phyloP scores from a whole-genome alignment of 23 red algal genomes.

The Chondrus crispus region DNA sequence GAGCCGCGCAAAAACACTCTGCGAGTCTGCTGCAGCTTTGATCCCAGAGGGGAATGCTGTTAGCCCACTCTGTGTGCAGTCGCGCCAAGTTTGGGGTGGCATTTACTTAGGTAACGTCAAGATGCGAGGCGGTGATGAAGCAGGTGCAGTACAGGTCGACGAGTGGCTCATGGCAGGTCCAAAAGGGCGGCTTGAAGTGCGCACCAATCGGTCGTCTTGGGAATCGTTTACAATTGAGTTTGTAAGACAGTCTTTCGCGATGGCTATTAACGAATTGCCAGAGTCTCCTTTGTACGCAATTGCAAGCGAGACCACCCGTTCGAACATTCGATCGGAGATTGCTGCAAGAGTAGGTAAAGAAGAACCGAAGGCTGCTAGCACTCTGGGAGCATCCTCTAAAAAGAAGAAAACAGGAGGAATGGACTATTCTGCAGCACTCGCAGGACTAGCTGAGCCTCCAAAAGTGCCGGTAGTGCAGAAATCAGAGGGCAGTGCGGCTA shows the following conservation, averaged over 20 bases:
- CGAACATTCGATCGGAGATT: not conserved
- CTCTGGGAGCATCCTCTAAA: not conserved
- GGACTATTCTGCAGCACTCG: conserved; percentile 53
- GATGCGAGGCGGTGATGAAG: not conserved
- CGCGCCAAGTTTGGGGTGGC: not conserved
- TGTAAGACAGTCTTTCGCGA: conserved; percentile 49
- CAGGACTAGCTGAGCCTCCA: conserved; percentile 12
- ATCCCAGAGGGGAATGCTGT: not conserved
- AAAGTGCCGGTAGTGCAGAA: not conserved
- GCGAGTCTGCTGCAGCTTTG: not conserved
- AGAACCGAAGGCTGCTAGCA: not conserved
- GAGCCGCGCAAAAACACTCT: not conserved
- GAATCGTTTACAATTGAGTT: conserved; percentile 55
- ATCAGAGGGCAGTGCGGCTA: no score
- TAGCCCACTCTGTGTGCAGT: not conserved
- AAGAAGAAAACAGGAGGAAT: not conserved
- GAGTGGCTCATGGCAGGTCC: conserved; percentile 75
- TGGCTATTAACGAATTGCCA: conserved; percentile 1
- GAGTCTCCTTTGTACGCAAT: not conserved
- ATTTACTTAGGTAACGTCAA: conserved; percentile 11
- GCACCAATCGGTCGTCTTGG: conserved; percentile 21
- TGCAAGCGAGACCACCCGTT: conserved; percentile 27
- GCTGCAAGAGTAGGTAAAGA: conserved; percentile 4
- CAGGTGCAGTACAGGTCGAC: not conserved
- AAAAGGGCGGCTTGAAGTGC: conserved; percentile 49